A percentile compares a stretch with the other conserved stretches of the same genome.
These are phyloP conservation scores for Tricholoma terreum DNA, from an alignment of 768 basidiomycete genomes.

Conservation along the genomic window DNA sequence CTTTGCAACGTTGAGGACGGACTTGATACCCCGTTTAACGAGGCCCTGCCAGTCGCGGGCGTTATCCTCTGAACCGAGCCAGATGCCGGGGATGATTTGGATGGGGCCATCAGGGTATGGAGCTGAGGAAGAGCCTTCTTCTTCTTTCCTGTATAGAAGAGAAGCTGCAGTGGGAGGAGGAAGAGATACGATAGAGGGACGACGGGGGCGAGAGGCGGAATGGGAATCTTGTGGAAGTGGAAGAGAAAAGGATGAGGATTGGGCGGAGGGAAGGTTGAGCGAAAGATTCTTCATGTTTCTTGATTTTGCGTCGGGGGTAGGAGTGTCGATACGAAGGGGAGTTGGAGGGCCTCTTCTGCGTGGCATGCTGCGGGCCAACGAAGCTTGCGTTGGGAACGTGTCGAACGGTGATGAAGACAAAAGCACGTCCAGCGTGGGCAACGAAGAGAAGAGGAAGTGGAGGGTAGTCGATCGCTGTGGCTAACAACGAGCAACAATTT, in stretches of 20 bases:
- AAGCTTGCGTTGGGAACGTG: constrained; percentile 22
- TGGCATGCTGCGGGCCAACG: constrained; percentile 29
- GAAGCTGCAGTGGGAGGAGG: constrained; percentile 52
- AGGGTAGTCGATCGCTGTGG: constrained; percentile 1
- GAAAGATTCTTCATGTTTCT: constrained; percentile 80
- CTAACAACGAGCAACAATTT: too few species aligned
- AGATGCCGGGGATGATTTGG: constrained; percentile 81
- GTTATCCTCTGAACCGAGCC: constrained; percentile 91
- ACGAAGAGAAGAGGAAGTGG: constrained; percentile 19
- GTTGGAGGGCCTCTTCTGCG: constrained; percentile 54
- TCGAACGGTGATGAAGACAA: not conserved
- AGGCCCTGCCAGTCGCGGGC: constrained; percentile 78
- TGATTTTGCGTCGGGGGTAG: constrained; percentile 42
- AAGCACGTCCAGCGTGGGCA: constrained; percentile 22
- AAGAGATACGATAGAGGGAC: constrained; percentile 73
- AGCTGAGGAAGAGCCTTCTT: constrained; percentile 54
- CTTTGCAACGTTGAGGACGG: constrained; percentile 90
- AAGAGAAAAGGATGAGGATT: constrained; percentile 56
- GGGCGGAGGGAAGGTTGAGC: constrained; percentile 60
- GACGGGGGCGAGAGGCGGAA: constrained; percentile 41
- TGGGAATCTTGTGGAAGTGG: constrained; percentile 27
- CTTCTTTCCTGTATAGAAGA: constrained; percentile 60
- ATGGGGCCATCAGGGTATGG: constrained; percentile 82
- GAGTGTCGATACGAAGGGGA: constrained; percentile 60
- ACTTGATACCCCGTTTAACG: constrained; percentile 66